Evolutionary conservation across 2,329 filamentous ascomycete genomes (phyloP).

Genomic region (Penicillium vulpinum): DNA sequence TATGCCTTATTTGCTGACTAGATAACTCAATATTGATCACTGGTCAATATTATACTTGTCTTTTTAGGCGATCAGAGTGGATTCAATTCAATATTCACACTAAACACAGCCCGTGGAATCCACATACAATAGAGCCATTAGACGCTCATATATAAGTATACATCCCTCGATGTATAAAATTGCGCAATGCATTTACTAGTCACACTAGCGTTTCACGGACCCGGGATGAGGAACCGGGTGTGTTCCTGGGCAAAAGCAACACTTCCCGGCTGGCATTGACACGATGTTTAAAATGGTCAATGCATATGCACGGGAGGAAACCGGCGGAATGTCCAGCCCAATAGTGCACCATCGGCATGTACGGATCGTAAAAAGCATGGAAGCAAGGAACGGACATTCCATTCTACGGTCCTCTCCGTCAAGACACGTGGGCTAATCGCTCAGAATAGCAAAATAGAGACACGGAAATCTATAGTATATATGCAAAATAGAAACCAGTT

Average conservation of each 20-base stretch:
- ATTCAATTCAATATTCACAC: neutral
- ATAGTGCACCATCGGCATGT: conserved; percentile 8
- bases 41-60: no score
- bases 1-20: neutral
- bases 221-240: neutral
- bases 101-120: neutral
- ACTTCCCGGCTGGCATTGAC: neutral
- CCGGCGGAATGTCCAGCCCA: conserved; percentile 6
- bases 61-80: neutral
- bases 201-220: neutral
- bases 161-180: neutral
- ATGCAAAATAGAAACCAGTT: neutral
- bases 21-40: neutral
- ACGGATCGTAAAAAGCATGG: conserved; percentile 4
- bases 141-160: neutral
- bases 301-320: conserved; percentile 3
- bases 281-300: conserved; percentile 3
- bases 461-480: neutral
- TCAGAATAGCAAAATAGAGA: neutral
- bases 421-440: conserved; percentile 19
- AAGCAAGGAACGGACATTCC: conserved; percentile 16
- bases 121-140: neutral
- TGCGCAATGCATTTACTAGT: neutral
- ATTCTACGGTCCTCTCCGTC: conserved; percentile 6
- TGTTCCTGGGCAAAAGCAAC: conserved; percentile 8